A percentile compares a stretch with the other conserved stretches of the same genome.
Conservation (phyloP, 1,284 basidiomycete genomes). For the Leccinum laetum region DNA sequence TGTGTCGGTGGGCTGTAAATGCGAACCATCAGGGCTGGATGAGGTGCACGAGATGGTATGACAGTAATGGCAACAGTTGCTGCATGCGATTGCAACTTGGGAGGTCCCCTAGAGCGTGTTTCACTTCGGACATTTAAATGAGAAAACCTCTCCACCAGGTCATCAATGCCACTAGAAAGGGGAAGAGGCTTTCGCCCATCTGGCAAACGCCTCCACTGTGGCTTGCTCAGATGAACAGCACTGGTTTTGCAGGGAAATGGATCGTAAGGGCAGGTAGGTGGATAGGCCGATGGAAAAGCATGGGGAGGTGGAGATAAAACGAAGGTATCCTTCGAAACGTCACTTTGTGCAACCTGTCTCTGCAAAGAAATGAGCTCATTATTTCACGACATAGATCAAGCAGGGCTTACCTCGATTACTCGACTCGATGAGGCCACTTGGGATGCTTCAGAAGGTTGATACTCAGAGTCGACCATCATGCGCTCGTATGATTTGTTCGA, state of each 20-base stretch:
- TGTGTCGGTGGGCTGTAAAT: background rate
- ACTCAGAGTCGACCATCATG: background rate
- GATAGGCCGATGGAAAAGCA: constrained; percentile 21
- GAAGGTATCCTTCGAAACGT: background rate
- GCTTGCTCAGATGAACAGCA: background rate
- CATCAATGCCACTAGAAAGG: background rate
- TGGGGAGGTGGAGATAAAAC: constrained; percentile 14
- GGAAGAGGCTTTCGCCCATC: background rate
- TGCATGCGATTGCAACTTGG: constrained; percentile 3
- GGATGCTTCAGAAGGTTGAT: accelerated
- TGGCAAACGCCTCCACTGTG: constrained; percentile 11
- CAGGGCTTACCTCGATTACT: background rate
- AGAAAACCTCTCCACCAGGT: constrained; percentile 18
- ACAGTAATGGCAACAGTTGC: constrained; percentile 24
- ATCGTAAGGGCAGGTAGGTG: constrained; percentile 16
- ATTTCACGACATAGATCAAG: background rate
- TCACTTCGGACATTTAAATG: constrained; percentile 18
- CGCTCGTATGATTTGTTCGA: background rate
- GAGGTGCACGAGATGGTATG: constrained; percentile 18
- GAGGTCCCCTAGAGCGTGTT: background rate
- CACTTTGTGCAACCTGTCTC: background rate
- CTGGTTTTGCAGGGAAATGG: constrained; percentile 23
- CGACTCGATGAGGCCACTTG: background rate
- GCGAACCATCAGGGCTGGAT: constrained; percentile 16
- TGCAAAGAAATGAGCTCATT: background rate